Base-by-base conservation (phyloP, 1,284 basidiomycete genomes). In the Puccinia triticina region DNA sequence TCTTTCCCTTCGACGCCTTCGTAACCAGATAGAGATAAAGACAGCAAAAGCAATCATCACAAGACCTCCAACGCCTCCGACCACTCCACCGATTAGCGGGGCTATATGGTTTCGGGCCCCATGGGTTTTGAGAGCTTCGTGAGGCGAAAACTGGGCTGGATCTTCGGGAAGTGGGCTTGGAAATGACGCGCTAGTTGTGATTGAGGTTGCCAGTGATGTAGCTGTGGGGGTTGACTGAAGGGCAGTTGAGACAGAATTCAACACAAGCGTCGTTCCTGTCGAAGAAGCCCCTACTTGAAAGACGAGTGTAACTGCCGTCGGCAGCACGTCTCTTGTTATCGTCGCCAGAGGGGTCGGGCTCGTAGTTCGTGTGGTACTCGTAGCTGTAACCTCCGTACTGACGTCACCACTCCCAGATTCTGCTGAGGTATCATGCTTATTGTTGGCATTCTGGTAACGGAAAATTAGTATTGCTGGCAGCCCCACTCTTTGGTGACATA, bases 1-100 rank as follows among this genome's bases (percentile, higher is more conserved):
- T 11, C 48, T 48, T 10, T 74, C 48, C 7, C 21, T 57, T 74
- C 72, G 46, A 57, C 48, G 72, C n/a, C 72, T 74, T 74, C 72
- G 40, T 23, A 32, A 23, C 48, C 5, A 26, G 14, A 74, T 53
- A 16, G 34, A 26, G 7, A 74, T 74, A 55, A 53, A 74, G 1
- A 74, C 26, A 48, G 29, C 26, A 34, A 74, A 74, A 10, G 48
- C 43, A 12, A 74, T 32, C 1, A 74, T 4, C 1, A n/a, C 40
- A 32, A 74, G 43, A 32, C 72, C 53, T 12, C 53, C 18, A 14
- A 74, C 43, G 72, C 72, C 43, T 26, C 43, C 72, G 3, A 74
- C 10, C 10, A 74, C 14, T 14, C 46, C 72, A n/a, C 26, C 72
- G 32, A 74, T 37, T 2, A 74, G 1, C 3, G 43, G 72, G 4